Evolutionary conservation across 495 filamentous ascomycete species (phyloP).

Genomic region (Aspergillus heteromorphus): DNA sequence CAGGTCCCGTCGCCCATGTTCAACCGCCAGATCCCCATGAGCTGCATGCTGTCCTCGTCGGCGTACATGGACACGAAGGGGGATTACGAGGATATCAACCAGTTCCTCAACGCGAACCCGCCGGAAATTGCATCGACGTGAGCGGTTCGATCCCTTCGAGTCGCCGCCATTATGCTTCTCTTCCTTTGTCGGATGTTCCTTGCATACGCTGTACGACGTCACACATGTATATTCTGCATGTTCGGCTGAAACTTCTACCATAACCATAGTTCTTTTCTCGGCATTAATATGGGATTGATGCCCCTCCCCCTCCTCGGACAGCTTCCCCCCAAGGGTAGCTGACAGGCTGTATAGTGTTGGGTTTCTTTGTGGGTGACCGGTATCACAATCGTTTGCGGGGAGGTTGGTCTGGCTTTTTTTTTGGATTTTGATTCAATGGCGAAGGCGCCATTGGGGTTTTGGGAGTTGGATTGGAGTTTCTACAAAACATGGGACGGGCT

Average conservation of each 20-base stretch:
- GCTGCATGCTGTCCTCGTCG: conserved; percentile 29
- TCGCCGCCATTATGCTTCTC: not conserved
- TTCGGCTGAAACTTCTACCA: conserved; percentile 13
- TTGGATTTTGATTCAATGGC: not conserved
- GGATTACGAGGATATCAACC: conserved; percentile 41
- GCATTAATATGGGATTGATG: conserved; percentile 4
- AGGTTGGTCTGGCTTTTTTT: not conserved
- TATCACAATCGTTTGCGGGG: not conserved
- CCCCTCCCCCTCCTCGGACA: not conserved
- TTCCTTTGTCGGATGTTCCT: conserved; percentile 7
- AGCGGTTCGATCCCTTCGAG: not conserved
- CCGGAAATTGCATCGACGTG: conserved; percentile 40
- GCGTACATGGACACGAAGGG: conserved; percentile 25
- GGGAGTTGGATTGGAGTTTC: not conserved
- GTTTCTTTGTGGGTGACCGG: not conserved
- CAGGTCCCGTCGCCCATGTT: conserved; percentile 36
- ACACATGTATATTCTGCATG: conserved; percentile 38
- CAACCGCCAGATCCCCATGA: conserved; percentile 33
- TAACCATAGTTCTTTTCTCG: conserved; percentile 7
- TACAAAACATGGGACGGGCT: not conserved
- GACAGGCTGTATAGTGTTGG: conserved; percentile 2
- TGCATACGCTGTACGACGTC: conserved; percentile 26
- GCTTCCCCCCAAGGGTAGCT: not conserved
- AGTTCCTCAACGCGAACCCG: conserved; percentile 40
- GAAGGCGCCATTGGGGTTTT: not conserved